Evolutionary conservation across 2,329 filamentous ascomycete genomes (phyloP).

Genomic region (Ophiocordyceps camponoti-floridani): DNA sequence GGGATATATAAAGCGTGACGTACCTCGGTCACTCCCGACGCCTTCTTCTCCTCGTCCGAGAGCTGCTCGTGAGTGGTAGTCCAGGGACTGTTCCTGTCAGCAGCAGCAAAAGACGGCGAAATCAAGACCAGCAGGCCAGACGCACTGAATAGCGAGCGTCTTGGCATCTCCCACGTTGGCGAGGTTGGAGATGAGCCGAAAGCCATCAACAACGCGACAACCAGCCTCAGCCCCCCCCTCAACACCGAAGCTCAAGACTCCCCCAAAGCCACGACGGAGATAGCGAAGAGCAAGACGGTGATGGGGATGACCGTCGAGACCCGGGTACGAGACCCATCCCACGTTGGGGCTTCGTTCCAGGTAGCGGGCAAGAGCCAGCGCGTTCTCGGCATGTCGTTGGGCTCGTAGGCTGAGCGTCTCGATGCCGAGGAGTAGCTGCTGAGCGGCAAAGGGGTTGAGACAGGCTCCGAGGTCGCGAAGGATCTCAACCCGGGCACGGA

Average conservation of each 20-base stretch:
- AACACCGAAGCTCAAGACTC: constrained; percentile 83
- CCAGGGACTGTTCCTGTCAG: constrained; percentile 43
- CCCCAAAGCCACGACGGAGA: constrained; percentile 66
- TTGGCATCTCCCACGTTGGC: constrained; percentile 95
- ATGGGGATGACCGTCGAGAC: constrained; percentile 63
- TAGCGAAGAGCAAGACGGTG: constrained; percentile 77
- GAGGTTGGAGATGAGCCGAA: constrained; percentile 89
- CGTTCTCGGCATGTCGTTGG: constrained; percentile 76
- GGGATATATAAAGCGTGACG: background rate
- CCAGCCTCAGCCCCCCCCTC: constrained; percentile 77
- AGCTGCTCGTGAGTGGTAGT: constrained; percentile 90
- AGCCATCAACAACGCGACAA: constrained; percentile 75
- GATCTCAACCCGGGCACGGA: constrained; percentile 76
- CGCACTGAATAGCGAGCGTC: constrained; percentile 70
- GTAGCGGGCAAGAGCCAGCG: constrained; percentile 63
- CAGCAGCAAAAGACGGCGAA: background rate
- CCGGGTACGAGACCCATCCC: constrained; percentile 86
- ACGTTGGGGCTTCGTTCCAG: constrained; percentile 71
- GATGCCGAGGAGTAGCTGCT: constrained; percentile 74
- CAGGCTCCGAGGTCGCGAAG: constrained; percentile 70
- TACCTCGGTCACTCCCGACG: constrained; percentile 66
- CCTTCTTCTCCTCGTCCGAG: constrained; percentile 59
- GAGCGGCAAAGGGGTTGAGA: constrained; percentile 80
- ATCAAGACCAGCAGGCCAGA: constrained; percentile 2
- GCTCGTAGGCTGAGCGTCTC: constrained; percentile 80